Percentiles rank a stretch among this genome's conserved stretches.
Evolutionary conservation across 306 rosid species (phyloP).

Genomic region (Sechiopsis laciniata): DNA sequence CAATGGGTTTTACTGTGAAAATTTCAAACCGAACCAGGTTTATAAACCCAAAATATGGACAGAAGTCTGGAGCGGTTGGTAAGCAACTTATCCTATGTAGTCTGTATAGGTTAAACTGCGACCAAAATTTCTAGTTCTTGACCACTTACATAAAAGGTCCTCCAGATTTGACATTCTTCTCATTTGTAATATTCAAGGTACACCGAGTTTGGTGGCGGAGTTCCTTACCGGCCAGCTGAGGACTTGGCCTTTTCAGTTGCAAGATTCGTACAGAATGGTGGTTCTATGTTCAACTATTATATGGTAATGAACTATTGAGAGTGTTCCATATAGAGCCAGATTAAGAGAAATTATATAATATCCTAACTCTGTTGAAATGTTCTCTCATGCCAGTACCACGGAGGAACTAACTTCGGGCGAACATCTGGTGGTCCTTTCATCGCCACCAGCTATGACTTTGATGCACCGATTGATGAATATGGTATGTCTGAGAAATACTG

Average conservation of each 20-base stretch:
- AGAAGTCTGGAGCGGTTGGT: conserved; percentile 94
- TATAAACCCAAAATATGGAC: conserved; percentile 94
- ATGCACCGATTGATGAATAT: conserved; percentile 87
- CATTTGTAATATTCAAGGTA: conserved; percentile 41
- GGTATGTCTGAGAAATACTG: conserved; percentile 41
- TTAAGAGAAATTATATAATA: background rate
- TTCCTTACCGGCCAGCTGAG: conserved; percentile 72
- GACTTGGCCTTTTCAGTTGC: conserved; percentile 78
- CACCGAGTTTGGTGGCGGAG: conserved; percentile 73
- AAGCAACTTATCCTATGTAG: conserved; percentile 22
- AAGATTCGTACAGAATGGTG: conserved; percentile 74
- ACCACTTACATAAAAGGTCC: background rate
- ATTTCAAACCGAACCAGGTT: conserved; percentile 59
- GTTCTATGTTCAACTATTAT: conserved; percentile 77
- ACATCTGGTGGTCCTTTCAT: conserved; percentile 83
- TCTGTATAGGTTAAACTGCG: background rate
- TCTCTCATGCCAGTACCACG: conserved; percentile 61
- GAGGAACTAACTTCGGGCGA: conserved; percentile 93
- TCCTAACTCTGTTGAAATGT: background rate
- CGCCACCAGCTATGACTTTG: conserved; percentile 84
- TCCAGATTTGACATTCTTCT: conserved; percentile 6
- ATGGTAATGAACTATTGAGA: conserved; percentile 41
- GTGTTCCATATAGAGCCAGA: background rate
- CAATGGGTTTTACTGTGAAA: conserved; percentile 85
- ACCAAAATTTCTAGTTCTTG: background rate